Evolutionary conservation across 163 green algal species (phyloP).

Genomic region (Chloromonas sp.): DNA sequence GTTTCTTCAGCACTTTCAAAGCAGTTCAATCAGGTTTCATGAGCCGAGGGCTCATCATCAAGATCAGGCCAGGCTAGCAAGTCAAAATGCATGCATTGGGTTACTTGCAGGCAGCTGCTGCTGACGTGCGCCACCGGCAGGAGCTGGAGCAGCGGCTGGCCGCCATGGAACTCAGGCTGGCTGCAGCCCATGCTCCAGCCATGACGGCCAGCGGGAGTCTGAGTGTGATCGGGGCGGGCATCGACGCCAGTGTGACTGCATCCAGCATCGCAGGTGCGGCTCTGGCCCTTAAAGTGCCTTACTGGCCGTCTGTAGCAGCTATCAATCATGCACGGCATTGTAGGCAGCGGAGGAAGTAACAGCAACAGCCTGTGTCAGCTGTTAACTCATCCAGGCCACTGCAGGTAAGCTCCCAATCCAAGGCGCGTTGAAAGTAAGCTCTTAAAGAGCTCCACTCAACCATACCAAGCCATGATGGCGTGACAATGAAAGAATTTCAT

Average conservation of each 20-base stretch:
- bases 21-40: too few relatives aligned
- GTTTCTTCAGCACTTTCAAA: too few relatives aligned
- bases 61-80: neutral
- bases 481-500: too few relatives aligned
- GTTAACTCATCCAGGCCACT: too few relatives aligned
- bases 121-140: neutral
- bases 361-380: too few relatives aligned
- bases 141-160: neutral
- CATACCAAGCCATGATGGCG: too few relatives aligned
- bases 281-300: neutral
- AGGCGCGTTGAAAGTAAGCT: too few relatives aligned
- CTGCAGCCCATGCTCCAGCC: neutral
- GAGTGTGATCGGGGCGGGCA: neutral
- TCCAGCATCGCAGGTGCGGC: neutral
- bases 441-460: too few relatives aligned
- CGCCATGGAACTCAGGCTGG: neutral
- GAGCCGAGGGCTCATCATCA: neutral
- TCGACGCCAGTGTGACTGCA: neutral
- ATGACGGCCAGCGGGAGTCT: neutral
- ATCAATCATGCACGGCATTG: too few relatives aligned
- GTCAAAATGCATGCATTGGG: neutral
- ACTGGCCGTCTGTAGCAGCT: too few relatives aligned
- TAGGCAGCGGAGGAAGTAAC: too few relatives aligned
- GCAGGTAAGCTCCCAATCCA: too few relatives aligned
- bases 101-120: neutral